Base-by-base conservation (phyloP, 2,329 filamentous ascomycete species). In the Claviceps sp. region DNA sequence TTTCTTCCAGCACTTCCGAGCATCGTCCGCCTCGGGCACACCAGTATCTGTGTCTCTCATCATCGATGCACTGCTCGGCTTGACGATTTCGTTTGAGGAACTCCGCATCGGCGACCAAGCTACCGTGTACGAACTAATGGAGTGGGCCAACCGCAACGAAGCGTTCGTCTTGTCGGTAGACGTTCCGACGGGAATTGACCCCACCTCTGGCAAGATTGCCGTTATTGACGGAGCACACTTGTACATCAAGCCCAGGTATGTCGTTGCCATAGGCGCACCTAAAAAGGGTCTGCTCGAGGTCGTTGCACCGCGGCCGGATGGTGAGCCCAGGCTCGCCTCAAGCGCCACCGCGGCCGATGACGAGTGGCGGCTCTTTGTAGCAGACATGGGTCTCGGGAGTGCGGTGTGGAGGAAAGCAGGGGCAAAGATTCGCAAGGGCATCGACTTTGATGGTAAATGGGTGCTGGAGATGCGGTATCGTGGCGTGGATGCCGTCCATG, bases 381-480 rank as follows among this genome's bases (percentile, higher is more conserved):
- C 84, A 2, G 93, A 98, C 64, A 84, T 96, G 57, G 91, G 93
- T 0, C 79, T 96, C 14, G 83, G 82, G 2, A 83, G 87, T 53
- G 79, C 85, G 4, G 87, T 89, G 3, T 94, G 90, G 85, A 85
- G 84, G 62, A 88, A 88, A 65, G 86, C 86, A 1, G 86, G 87
- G 2, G 88, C 86, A 4, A 84, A 86, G 63, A 80, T 88, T 49
- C 81, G 89, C 20, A 83, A 87, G 57, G 89, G 89, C 0, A 84
- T 96, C 52, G 88, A 90, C 60, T 97, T 96, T 72, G 88, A 88
- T 24, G 82, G 83, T 54, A 80, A 83, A 57, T 97, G 91, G 91
- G 82, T 93, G 56, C 75, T 94, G 14, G 81, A 84, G 60, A 78
- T 93, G 68, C 70, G 66, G 54, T 79, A 77, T 55, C 70, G 70